Evolutionary conservation across 768 basidiomycete genomes (phyloP).

Genomic region (Russula virescens): DNA sequence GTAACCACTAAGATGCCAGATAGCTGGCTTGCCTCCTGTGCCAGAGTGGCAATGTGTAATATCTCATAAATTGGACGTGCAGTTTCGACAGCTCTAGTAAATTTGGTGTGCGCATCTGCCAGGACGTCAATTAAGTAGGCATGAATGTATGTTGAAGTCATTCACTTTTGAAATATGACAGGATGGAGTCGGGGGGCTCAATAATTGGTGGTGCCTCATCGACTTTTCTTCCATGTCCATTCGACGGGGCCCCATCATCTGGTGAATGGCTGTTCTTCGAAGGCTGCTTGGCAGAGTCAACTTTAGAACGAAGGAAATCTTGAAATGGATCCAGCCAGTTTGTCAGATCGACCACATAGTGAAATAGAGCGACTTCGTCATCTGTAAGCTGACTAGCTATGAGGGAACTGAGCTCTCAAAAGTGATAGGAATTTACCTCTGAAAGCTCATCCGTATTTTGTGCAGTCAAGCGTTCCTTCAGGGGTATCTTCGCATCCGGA

Average conservation of each 20-base stretch:
- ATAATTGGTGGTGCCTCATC: constrained; percentile 63
- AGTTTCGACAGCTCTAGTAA: constrained; percentile 40
- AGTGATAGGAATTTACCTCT: constrained; percentile 39
- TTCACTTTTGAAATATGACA: constrained; percentile 49
- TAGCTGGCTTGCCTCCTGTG: constrained; percentile 55
- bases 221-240: constrained; percentile 57
- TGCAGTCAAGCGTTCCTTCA: constrained; percentile 53
- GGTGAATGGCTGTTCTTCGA: constrained; percentile 63
- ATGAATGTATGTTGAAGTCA: neutral
- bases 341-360: constrained; percentile 56
- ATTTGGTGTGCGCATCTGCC: constrained; percentile 51
- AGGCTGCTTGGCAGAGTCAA: constrained; percentile 70
- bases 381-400: constrained; percentile 49
- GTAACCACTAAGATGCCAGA: neutral
- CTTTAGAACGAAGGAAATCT: constrained; percentile 65
- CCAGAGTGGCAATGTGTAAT: constrained; percentile 68
- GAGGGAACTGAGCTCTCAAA: constrained; percentile 8
- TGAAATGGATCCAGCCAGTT: constrained; percentile 79
- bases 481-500: constrained; percentile 43
- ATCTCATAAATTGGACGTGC: constrained; percentile 44
- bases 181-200: constrained; percentile 51
- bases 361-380: constrained; percentile 53
- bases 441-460: constrained; percentile 46
- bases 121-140: neutral
- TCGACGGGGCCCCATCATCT: constrained; percentile 53